A percentile compares a stretch with the other conserved stretches of the same genome.
phyloP scores from a whole-genome alignment of 2,329 filamentous ascomycete genomes.

The Colletotrichum cordylinicola region DNA sequence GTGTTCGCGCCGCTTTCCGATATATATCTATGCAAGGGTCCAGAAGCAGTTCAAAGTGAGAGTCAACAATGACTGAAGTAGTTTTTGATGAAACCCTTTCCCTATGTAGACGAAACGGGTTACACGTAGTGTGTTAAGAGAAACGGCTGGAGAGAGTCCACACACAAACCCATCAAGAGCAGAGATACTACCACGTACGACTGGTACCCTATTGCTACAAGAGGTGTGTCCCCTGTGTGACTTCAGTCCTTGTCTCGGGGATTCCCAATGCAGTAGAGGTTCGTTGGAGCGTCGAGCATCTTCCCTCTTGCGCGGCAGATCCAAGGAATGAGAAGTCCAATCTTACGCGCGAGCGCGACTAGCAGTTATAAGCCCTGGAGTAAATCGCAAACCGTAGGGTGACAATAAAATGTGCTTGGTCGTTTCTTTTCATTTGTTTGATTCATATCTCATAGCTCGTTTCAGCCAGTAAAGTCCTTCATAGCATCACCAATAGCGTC shows the following conservation, averaged over 20 bases:
- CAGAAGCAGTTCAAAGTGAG: background rate
- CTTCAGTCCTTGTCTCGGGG: background rate
- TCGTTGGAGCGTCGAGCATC: background rate
- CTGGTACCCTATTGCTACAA: background rate
- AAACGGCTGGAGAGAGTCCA: background rate
- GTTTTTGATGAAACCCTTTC: background rate
- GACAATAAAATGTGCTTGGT: background rate
- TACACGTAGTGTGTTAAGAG: background rate
- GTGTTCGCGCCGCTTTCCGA: background rate
- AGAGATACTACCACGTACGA: background rate
- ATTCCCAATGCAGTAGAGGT: background rate
- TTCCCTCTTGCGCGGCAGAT: background rate
- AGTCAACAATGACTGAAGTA: background rate
- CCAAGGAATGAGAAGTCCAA: background rate
- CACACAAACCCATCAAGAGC: background rate
- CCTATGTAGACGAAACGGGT: accelerated
- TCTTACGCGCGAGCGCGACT: background rate
- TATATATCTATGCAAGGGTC: background rate
- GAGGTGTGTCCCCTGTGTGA: background rate
- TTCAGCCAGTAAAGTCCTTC: constrained; percentile 6
- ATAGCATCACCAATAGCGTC: constrained; percentile 6
- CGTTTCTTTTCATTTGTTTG: background rate
- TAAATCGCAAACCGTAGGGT: background rate
- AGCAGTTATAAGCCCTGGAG: background rate
- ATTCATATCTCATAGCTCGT: background rate